Percentiles rank a stretch among this genome's conserved stretches.
These are phyloP conservation scores for Gentiana dahurica DNA, from an alignment of 257 asterid species.

Conservation along the genomic window DNA sequence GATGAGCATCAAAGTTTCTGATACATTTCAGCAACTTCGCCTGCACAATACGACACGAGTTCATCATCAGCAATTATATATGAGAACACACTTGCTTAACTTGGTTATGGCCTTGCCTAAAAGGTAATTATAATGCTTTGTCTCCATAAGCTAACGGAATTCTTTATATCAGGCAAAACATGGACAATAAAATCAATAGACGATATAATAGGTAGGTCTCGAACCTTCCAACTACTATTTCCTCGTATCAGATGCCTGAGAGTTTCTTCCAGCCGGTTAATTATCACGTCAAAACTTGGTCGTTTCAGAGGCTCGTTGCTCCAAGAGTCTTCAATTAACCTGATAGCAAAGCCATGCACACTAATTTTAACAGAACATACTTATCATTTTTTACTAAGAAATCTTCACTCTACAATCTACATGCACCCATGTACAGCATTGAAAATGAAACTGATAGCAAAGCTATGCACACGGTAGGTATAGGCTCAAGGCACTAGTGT, in stretches of 20 bases:
- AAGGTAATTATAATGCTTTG: neutral
- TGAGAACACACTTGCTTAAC: neutral
- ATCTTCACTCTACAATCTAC: neutral
- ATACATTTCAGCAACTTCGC: constrained; percentile 32
- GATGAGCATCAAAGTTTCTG: constrained; percentile 43
- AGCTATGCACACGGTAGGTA: neutral
- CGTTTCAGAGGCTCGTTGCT: constrained; percentile 42
- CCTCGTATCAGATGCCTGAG: constrained; percentile 28
- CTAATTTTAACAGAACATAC: constrained; percentile 1
- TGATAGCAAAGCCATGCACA: constrained; percentile 24
- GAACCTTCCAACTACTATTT: constrained; percentile 63
- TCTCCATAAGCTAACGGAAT: neutral
- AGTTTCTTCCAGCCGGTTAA: constrained; percentile 47
- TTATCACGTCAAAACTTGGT: constrained; percentile 53
- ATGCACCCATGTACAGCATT: neutral
- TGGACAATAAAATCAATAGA: neutral
- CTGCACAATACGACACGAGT: constrained; percentile 28
- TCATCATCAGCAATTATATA: neutral
- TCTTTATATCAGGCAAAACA: too few species aligned
- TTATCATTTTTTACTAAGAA: neutral
- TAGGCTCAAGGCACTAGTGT: neutral
- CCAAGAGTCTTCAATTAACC: constrained; percentile 75
- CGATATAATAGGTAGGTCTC: neutral
- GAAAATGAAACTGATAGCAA: neutral
- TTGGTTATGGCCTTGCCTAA: too few species aligned